Evolutionary conservation across 805 yeast genomes (phyloP), one percentile per base, ranked within the genome.

Genomic region (Hanseniaspora vineae): DNA sequence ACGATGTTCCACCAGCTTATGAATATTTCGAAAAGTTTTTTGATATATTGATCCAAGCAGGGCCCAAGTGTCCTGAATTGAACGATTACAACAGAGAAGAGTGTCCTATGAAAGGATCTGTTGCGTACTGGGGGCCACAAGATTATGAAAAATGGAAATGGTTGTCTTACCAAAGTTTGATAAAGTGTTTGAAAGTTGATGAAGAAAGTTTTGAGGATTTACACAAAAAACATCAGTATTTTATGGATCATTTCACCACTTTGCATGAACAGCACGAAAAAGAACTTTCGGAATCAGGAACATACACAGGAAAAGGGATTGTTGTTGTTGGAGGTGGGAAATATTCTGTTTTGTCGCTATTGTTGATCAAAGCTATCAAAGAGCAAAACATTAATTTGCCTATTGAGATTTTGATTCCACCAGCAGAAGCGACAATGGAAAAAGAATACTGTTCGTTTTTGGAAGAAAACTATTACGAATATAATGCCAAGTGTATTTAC

Each of bases 321-420:
- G 81, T 82, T 0, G 76, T 77, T 49, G 80, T 82, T 43, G 90
- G 86, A n/a, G 90, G 90, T 44, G 85, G 85, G 2, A 71, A 70
- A 50, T 82, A 76, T 55, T 79, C 84, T 44, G 75, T 84, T 76
- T 62, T 82, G 29, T 69, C 83, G 1, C 62, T 80, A 29, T 58
- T 79, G 6, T 71, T 81, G 10, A 65, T 82, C 8, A 66, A 68
- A 51, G 62, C 69, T 44, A 54, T 87, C 45, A 68, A 95, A 56
- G 75, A 78, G 39, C 67, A 73, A 8, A 87, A 90, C 2, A 77
- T 84, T 2, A 71, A 70, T 13, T 63, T 82, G 35, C 96, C 96
- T 0, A 78, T 88, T 18, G 96, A 88, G 67, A 83, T 88, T 10
- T 73, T 85, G 53, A 77, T 88, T 53, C 94, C 95, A 9, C 72